Evolutionary conservation across 768 basidiomycete species (phyloP), one percentile per base, ranked within the genome.

Genomic region (Hypholoma fasciculare): DNA sequence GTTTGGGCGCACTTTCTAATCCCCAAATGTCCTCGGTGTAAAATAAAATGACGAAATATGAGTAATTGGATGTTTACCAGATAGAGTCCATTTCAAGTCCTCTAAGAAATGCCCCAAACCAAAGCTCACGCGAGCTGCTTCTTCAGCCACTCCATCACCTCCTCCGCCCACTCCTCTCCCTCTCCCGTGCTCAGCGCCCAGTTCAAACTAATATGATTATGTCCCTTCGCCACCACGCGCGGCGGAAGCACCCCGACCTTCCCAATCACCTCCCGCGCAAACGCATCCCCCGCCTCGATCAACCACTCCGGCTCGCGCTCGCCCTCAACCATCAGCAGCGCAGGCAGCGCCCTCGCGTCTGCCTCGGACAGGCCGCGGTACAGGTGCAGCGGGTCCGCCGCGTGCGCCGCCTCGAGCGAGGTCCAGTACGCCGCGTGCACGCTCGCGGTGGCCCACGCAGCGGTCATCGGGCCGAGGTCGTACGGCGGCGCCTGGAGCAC

Each of bases 141-240:
- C 58, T 59, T 62, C 37, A 77, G 74, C 78, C 79, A 79, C 23
- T 66, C 61, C 20, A 69, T 69, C 37, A 81, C 77, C 16, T 83
- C 77, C 55, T 79, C 72, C 1, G 75, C 86, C 86, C 87, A 88
- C 34, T 81, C 76, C 63, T 89, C 87, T 16, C 83, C 88, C 62
- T 82, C 68, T 1, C 87, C 86, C 2, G 77, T 80, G 3, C 74
- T 67, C 56, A 87, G 63, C 13, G 76, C 77, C 73, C 74, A 78
- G 49, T 78, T 76, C 13, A 77, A 63, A 58, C 86, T 89, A 55
- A 89, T 72, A 62, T 89, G 88, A 67, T 89, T 89, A 60, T 90
- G 87, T 0, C 81, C 82, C 57, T 66, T 65, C 0, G 74, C 79
- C 23, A 82, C 64, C 16, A 82, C 63, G 44, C 71, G 72, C 60